These are phyloP conservation scores for Pseudognaphalium luteoalbum DNA, from an alignment of 129 eudicot genomes.

Conservation along the genomic window DNA sequence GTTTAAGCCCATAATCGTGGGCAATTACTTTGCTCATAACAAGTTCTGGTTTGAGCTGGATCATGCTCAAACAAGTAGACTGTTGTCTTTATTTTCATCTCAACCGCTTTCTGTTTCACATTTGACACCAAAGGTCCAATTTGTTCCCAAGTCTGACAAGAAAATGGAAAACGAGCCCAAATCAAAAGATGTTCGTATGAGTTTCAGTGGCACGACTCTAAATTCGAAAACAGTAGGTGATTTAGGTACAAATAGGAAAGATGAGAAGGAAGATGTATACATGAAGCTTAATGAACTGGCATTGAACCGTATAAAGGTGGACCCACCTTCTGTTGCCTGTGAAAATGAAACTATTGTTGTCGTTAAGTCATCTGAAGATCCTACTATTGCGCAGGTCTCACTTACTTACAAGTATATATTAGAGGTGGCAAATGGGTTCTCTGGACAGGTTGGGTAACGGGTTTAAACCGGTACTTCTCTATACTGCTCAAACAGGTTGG, in stretches of 20 bases:
- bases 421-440: neutral
- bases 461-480: no score
- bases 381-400: slow-evolving; percentile 51
- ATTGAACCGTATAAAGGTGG: slow-evolving; percentile 12
- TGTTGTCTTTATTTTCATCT: slow-evolving; percentile 50
- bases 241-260: slow-evolving; percentile 21
- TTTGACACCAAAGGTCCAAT: slow-evolving; percentile 19
- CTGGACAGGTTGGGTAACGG: no score
- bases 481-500: no score
- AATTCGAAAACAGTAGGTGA: slow-evolving; percentile 1
- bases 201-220: slow-evolving; percentile 12
- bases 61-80: slow-evolving; percentile 60
- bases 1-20: slow-evolving; percentile 64
- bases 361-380: slow-evolving; percentile 32
- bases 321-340: slow-evolving; percentile 18
- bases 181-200: neutral
- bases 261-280: slow-evolving; percentile 50
- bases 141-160: slow-evolving; percentile 5
- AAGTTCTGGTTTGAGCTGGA: slow-evolving; percentile 89
- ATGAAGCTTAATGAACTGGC: slow-evolving; percentile 54
- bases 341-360: slow-evolving; percentile 24
- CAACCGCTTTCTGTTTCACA: slow-evolving; percentile 34
- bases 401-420: slow-evolving; percentile 14
- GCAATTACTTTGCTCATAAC: slow-evolving; percentile 49
- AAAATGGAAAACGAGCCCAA: slow-evolving; percentile 28